Evolutionary conservation across 768 basidiomycete genomes (phyloP).

Genomic region (Galerina sulciceps): DNA sequence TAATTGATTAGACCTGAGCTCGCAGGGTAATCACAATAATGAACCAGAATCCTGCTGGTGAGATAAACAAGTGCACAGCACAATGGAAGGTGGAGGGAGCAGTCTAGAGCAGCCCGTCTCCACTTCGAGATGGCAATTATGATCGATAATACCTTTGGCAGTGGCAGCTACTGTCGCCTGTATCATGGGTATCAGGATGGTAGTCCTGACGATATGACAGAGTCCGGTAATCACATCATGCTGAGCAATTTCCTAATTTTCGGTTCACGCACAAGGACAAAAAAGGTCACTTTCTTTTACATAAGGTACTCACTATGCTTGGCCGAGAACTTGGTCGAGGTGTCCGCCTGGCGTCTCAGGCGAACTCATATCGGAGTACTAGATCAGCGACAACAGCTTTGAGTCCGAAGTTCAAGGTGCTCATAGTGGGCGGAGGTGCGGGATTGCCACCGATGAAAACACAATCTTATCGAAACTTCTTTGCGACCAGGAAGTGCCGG

Average conservation of each 20-base stretch:
- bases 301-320: slow-evolving; percentile 16
- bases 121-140: not conserved
- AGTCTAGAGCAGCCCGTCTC: slow-evolving; percentile 3
- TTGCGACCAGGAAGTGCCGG: slow-evolving; percentile 72
- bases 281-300: not conserved
- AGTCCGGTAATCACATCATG: slow-evolving; percentile 10
- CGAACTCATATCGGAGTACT: slow-evolving; percentile 10
- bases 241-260: slow-evolving; percentile 4
- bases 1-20: slow-evolving; percentile 11
- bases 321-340: slow-evolving; percentile 13
- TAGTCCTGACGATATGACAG: slow-evolving; percentile 21
- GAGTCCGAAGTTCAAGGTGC: slow-evolving; percentile 71
- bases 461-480: not conserved
- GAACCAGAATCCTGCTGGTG: slow-evolving; percentile 21
- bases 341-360: slow-evolving; percentile 13
- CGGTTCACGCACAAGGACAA: slow-evolving; percentile 1
- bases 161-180: slow-evolving; percentile 16
- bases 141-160: not conserved
- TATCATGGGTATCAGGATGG: slow-evolving; percentile 4
- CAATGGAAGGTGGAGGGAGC: slow-evolving; percentile 12
- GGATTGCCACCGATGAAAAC: slow-evolving; percentile 14
- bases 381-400: slow-evolving; percentile 42
- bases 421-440: slow-evolving; percentile 88
- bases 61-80: slow-evolving; percentile 21
- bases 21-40: not conserved